Percentiles rank a stretch among this genome's conserved stretches.
Evolutionary conservation across 352 stramenopile species (phyloP).

Genomic region (Globisporangium paddicum): DNA sequence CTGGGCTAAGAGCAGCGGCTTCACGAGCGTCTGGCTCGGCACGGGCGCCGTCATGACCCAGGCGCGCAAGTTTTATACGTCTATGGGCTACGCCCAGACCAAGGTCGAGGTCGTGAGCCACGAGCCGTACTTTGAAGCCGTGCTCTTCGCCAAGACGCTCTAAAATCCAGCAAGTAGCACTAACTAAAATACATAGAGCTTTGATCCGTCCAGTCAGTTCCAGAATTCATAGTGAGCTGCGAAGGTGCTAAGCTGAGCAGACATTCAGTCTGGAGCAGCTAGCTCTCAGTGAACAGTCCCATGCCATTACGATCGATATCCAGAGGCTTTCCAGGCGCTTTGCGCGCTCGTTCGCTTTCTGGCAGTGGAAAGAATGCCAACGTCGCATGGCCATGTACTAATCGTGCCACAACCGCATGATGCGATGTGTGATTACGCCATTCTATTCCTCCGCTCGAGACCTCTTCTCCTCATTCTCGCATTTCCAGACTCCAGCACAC

Average conservation of each 20-base stretch:
- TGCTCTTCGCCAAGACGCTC: constrained; percentile 7
- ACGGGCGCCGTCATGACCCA: constrained; percentile 5
- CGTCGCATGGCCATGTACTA: background rate
- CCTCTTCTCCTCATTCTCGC: background rate
- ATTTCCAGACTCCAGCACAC: background rate
- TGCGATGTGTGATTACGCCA: background rate
- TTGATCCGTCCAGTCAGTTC: background rate
- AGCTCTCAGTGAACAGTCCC: too few relatives aligned
- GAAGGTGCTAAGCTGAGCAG: background rate
- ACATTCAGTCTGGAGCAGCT: too few relatives aligned
- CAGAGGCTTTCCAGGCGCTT: background rate
- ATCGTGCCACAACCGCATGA: background rate
- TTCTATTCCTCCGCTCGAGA: background rate
- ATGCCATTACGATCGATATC: background rate
- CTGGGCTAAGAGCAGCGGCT: constrained; percentile 11
- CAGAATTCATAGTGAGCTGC: background rate
- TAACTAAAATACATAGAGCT: too few relatives aligned
- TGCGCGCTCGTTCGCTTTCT: background rate
- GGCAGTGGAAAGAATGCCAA: background rate
- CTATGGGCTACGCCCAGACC: constrained; percentile 7
- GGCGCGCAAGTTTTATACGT: constrained; percentile 8
- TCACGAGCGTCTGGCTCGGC: constrained; percentile 13
- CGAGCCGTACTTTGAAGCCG: background rate
- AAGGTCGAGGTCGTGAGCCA: background rate
- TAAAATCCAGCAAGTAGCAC: too few relatives aligned